phyloP scores from a whole-genome alignment of 1,284 basidiomycete genomes.

The Leucoagaricus sp. region DNA sequence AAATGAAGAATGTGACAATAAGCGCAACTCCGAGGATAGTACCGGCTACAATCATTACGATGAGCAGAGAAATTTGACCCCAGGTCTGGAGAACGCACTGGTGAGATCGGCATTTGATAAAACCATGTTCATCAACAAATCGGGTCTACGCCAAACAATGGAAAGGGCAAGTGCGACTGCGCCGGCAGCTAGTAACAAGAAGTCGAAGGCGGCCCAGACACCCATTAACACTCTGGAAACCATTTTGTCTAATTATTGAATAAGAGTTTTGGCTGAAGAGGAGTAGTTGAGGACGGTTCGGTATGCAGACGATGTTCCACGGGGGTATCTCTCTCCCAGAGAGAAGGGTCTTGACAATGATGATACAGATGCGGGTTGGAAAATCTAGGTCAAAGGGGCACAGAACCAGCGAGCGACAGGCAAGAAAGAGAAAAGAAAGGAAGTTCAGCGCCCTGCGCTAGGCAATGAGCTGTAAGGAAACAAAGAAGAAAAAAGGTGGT shows the following conservation, averaged over 20 bases:
- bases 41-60: constrained; percentile 50
- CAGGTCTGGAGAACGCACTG: constrained; percentile 43
- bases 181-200: constrained; percentile 70
- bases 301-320: constrained; percentile 11
- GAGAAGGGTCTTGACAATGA: constrained; percentile 24
- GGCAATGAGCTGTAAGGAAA: constrained; percentile 28
- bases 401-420: constrained; percentile 23
- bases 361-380: constrained; percentile 31
- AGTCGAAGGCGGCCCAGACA: constrained; percentile 70
- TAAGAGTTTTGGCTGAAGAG: constrained; percentile 13
- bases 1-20: constrained; percentile 67
- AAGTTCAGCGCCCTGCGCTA: constrained; percentile 60
- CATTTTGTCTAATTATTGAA: constrained; percentile 45
- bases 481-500: constrained; percentile 31
- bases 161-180: constrained; percentile 65
- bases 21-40: constrained; percentile 69
- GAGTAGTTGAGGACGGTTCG: constrained; percentile 2
- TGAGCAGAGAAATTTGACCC: constrained; percentile 2
- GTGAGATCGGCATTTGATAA: constrained; percentile 58
- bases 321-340: constrained; percentile 32
- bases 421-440: constrained; percentile 34
- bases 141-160: constrained; percentile 64
- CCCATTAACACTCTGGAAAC: constrained; percentile 69
- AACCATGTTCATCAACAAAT: constrained; percentile 71
- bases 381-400: constrained; percentile 20